Base-by-base conservation (phyloP, 2,329 filamentous ascomycete genomes). In the Penicillium sp. region DNA sequence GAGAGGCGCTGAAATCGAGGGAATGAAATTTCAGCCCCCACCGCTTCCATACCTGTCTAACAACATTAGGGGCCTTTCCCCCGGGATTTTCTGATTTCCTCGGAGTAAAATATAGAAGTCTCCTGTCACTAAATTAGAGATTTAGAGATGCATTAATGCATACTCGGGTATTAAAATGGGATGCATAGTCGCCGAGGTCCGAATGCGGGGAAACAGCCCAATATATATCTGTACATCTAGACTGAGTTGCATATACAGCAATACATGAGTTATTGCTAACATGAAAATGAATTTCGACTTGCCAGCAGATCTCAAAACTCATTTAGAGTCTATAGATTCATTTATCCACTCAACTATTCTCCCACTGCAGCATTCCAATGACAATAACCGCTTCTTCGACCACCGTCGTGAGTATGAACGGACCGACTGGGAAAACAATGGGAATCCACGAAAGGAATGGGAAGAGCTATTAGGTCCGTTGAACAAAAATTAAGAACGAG, bases 371-470 rank as follows among this genome's bases (percentile, higher is more conserved):
- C 70, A 79, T 58, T 70, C 72, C 25, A 70, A 82, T 63, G 82
- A 86, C 67, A 86, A 86, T 65, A 75, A 83, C 52, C 80, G 83
- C 55, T 87, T 87, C 78, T 86, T 87, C 70, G 83, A 86, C 68
- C 81, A 87, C 68, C 79, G 84, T 18, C 81, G 84, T 59, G 84
- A 87, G 62, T 78, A 85, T 63, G 74, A 82, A 7, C 80, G 84
- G 34, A 87, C 84, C 2, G 78, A 86, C 64, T 86, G 83, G 82
- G 78, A 81, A 51, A 78, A 79, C 39, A 72, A 75, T 54, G 83
- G 84, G 3, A 74, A 86, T 3, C 84, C 84, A 1, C 77, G 77
- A 6, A 68, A 75, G 42, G 83, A 85, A 62, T 86, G 83, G 84
- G 83, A 86, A 61, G 71, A 73, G 2, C 69, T 87, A 0, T 72